phyloP scores from a whole-genome alignment of 2,329 filamentous ascomycete genomes.

The Colletotrichum orchidophilum region DNA sequence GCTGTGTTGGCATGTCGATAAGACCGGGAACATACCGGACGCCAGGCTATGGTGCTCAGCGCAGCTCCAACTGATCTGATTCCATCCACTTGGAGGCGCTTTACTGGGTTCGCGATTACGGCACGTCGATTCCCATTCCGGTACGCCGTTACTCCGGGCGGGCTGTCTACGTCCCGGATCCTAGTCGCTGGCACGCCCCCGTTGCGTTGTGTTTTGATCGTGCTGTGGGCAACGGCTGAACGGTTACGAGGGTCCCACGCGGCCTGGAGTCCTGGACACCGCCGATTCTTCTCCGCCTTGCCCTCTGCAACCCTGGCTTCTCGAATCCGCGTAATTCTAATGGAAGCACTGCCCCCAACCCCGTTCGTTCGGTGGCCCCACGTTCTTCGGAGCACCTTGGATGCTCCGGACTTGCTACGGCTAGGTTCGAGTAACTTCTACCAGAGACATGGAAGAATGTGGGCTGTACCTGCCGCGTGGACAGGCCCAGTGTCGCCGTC shows the following conservation, averaged over 20 bases:
- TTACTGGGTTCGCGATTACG: background rate
- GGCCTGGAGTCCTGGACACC: background rate
- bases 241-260: background rate
- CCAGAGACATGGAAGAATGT: background rate
- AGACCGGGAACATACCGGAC: background rate
- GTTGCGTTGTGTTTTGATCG: background rate
- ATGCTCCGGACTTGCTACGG: constrained; percentile 26
- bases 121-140: background rate
- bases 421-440: constrained; percentile 2
- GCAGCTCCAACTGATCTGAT: background rate
- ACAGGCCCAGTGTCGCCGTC: constrained; percentile 9
- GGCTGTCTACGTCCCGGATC: background rate
- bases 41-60: background rate
- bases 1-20: background rate
- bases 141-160: background rate
- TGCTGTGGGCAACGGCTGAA: too few relatives aligned
- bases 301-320: background rate
- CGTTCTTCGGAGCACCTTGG: background rate
- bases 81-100: background rate
- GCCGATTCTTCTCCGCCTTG: background rate
- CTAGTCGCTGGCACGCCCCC: background rate
- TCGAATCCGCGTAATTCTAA: background rate
- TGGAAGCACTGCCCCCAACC: constrained; percentile 16
- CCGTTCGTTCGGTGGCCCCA: background rate
- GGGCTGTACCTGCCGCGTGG: constrained; percentile 12